Percentiles rank a stretch among this genome's conserved stretches.
Conservation (phyloP, 164 flowering plant genomes). For the Tinospora cordifolia region DNA sequence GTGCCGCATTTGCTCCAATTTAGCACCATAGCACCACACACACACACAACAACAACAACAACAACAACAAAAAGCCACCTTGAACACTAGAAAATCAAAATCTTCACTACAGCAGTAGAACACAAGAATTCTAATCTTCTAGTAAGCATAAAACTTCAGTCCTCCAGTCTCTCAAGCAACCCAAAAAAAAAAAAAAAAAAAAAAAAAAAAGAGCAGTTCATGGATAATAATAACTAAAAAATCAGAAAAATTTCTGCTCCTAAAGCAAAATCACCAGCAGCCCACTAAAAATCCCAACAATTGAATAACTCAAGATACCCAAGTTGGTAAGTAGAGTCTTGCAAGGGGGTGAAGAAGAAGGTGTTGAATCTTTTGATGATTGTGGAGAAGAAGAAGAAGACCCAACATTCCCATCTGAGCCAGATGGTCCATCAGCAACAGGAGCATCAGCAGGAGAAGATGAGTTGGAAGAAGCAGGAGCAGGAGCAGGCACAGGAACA, state of each 20-base stretch:
- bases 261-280: conserved; percentile 23
- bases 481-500: conserved; percentile 75
- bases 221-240: too few species aligned
- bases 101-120: neutral
- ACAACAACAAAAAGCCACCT: too few species aligned
- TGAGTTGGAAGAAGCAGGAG: neutral
- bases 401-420: neutral
- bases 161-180: neutral
- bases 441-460: conserved; percentile 21
- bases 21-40: too few species aligned
- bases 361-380: conserved; percentile 16
- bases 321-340: conserved; percentile 19
- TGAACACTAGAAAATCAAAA: neutral
- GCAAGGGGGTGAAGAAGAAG: conserved; percentile 29
- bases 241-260: conserved; percentile 1
- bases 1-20: too few species aligned
- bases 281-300: conserved; percentile 32
- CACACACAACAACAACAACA: too few species aligned
- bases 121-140: neutral
- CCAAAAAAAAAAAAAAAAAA: neutral
- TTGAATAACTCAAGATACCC: conserved; percentile 28
- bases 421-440: conserved; percentile 39
- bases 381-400: conserved; percentile 31
- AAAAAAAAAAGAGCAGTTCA: too few species aligned
- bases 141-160: neutral